A percentile compares a stretch with the other conserved stretches of the same genome.
Conservation (phyloP, 768 basidiomycete species). For the Solioccasus polychromus region DNA sequence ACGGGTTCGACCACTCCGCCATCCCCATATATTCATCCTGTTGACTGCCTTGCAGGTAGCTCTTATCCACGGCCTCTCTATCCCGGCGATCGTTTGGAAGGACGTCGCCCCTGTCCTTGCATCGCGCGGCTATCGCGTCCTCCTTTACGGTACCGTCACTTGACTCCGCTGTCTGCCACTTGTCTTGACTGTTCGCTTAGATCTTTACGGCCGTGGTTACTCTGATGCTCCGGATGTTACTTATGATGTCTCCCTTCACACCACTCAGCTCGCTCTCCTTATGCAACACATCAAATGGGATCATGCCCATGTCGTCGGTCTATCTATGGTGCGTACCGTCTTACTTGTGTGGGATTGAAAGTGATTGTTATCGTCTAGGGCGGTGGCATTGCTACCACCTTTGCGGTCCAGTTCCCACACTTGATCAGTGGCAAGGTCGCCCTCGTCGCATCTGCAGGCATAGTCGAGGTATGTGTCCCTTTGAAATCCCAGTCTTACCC, state of each 20-base stretch:
- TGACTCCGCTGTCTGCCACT: background rate
- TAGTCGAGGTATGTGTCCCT: constrained; percentile 52
- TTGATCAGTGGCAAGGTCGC: constrained; percentile 64
- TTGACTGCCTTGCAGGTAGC: constrained; percentile 48
- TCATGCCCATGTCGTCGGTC: constrained; percentile 59
- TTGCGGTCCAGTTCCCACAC: constrained; percentile 68
- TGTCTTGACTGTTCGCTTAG: constrained; percentile 34
- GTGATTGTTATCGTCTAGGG: constrained; percentile 44
- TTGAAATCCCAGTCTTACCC: too few species aligned
- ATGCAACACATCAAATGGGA: constrained; percentile 78
- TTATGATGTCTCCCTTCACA: constrained; percentile 64
- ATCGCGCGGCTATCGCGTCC: constrained; percentile 63
- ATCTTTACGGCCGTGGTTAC: constrained; percentile 81
- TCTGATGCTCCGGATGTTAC: constrained; percentile 73
- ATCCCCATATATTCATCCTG: background rate
- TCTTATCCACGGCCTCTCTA: constrained; percentile 74
- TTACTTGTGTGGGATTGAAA: constrained; percentile 4
- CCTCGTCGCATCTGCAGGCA: constrained; percentile 66
- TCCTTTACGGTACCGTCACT: constrained; percentile 60
- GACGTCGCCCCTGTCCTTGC: constrained; percentile 67
- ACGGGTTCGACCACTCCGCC: constrained; percentile 43
- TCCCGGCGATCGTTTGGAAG: constrained; percentile 76
- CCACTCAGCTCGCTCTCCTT: constrained; percentile 77
- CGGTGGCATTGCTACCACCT: constrained; percentile 69
- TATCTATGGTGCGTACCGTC: constrained; percentile 61